Evolutionary conservation across 768 basidiomycete species (phyloP).

Genomic region (Tephrocybe sp.): DNA sequence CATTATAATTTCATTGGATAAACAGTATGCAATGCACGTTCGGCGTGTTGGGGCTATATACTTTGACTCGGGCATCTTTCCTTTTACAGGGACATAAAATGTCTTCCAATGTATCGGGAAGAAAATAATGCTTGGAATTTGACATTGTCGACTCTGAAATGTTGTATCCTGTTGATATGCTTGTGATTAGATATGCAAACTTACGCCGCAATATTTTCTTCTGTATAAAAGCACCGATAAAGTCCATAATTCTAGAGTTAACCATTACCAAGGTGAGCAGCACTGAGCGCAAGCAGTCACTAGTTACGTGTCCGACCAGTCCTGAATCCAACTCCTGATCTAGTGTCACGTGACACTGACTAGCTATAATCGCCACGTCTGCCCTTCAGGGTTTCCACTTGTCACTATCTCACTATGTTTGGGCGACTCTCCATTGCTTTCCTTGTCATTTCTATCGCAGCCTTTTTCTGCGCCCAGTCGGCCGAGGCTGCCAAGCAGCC

Average conservation of each 20-base stretch:
- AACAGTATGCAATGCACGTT: not conserved
- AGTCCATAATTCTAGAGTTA: too few species aligned
- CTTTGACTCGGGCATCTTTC: not conserved
- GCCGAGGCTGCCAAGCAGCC: constrained; percentile 86
- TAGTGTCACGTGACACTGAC: constrained; percentile 9
- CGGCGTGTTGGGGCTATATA: not conserved
- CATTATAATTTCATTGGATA: not conserved
- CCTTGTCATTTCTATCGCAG: constrained; percentile 58
- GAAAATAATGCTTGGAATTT: constrained; percentile 3
- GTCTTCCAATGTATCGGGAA: constrained; percentile 4
- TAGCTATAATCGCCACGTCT: constrained; percentile 16
- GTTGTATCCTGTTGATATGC: too few species aligned
- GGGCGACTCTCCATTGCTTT: constrained; percentile 60
- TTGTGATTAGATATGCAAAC: too few species aligned
- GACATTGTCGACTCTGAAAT: constrained; percentile 9
- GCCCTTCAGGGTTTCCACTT: not conserved
- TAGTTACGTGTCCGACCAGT: too few species aligned
- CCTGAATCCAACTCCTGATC: too few species aligned
- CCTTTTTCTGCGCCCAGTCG: constrained; percentile 68
- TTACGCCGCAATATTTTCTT: constrained; percentile 7
- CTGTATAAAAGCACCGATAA: constrained; percentile 8
- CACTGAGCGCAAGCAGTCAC: too few species aligned
- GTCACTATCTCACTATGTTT: constrained; percentile 45
- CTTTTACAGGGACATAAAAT: constrained; percentile 1
- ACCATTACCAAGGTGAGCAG: too few species aligned